Evolutionary conservation across 805 yeast genomes (phyloP), one percentile per base, ranked within the genome.

Genomic region (Candida adriatica): DNA sequence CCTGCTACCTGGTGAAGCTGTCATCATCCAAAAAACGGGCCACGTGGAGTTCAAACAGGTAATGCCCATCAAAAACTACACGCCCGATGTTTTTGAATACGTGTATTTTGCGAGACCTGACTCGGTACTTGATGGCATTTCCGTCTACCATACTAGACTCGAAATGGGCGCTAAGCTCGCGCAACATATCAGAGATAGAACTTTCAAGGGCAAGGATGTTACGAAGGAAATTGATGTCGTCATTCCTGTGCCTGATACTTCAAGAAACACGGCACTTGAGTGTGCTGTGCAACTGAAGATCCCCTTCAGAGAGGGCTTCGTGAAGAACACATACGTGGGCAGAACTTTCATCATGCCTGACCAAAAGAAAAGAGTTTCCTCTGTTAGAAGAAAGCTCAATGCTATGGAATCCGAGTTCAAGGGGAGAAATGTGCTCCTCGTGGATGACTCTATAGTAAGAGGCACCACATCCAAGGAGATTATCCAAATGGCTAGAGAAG

Each of bases 101-200:
- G 98, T 92, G 27, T 92, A 92, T 62, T 92, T 92, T 66, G 97
- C 98, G 13, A 77, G 98, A 55, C 96, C 97, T 0, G 98, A 92
- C 56, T 80, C 94, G 25, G 95, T 92, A 18, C 61, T 88, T 40
- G 98, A 92, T 58, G 98, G 97, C n/a, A 82, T 92, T 27, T 82
- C 95, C 13, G 97, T 92, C 14, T 92, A 92, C 60, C 77, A 88
- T 48, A 79, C 95, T 21, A 78, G 97, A 57, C 69, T 92, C 40
- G 86, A 76, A 42, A 92, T 92, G 98, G 98, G 98, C 49, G 77
- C 70, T 40, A 82, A 82, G 54, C 68, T 92, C 35, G 98, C 97
- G 5, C 62, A 69, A 31, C 81, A 76, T 50, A 80, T 92, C 41
- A 30, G 27, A 19, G 51, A 55, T 17, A 40, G 54, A 14, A 49